These are phyloP conservation scores for Colletotrichum sp. DNA, from an alignment of 2,329 filamentous ascomycete species.

Conservation along the genomic window DNA sequence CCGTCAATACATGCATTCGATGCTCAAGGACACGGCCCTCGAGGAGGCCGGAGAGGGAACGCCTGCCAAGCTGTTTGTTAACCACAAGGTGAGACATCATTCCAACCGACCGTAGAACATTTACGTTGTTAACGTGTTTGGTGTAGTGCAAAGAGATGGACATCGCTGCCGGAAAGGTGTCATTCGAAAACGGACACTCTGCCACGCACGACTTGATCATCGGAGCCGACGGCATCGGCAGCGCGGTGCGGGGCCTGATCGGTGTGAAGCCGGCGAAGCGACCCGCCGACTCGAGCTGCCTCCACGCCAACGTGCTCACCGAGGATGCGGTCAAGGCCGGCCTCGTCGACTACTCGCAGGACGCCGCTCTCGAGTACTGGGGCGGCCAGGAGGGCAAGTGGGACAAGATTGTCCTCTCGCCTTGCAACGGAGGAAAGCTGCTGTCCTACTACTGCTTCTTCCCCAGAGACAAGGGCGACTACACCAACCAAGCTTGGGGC, in stretches of 20 bases:
- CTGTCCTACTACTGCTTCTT: conserved; percentile 77
- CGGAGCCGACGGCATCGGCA: conserved; percentile 72
- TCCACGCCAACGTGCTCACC: conserved; percentile 69
- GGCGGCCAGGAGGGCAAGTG: conserved; percentile 66
- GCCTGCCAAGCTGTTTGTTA: conserved; percentile 59
- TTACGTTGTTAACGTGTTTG: background rate
- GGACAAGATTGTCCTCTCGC: conserved; percentile 75
- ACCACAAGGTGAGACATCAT: conserved; percentile 50
- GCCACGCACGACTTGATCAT: conserved; percentile 64
- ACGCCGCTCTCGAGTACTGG: conserved; percentile 73
- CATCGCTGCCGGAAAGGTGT: conserved; percentile 50
- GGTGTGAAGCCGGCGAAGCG: conserved; percentile 65
- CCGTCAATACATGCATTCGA: conserved; percentile 70
- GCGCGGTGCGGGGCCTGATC: conserved; percentile 65
- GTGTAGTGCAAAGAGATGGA: conserved; percentile 55
- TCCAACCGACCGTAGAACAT: background rate
- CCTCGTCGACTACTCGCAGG: conserved; percentile 64
- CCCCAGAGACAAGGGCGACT: conserved; percentile 63
- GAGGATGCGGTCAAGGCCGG: conserved; percentile 64
- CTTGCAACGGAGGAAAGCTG: conserved; percentile 69
- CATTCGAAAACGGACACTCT: conserved; percentile 56
- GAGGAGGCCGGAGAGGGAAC: conserved; percentile 56
- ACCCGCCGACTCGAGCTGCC: conserved; percentile 64
- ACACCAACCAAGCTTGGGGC: conserved; percentile 65
- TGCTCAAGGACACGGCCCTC: conserved; percentile 66